Evolutionary conservation across 495 filamentous ascomycete species (phyloP).

Genomic region (Penicillium pulvis): DNA sequence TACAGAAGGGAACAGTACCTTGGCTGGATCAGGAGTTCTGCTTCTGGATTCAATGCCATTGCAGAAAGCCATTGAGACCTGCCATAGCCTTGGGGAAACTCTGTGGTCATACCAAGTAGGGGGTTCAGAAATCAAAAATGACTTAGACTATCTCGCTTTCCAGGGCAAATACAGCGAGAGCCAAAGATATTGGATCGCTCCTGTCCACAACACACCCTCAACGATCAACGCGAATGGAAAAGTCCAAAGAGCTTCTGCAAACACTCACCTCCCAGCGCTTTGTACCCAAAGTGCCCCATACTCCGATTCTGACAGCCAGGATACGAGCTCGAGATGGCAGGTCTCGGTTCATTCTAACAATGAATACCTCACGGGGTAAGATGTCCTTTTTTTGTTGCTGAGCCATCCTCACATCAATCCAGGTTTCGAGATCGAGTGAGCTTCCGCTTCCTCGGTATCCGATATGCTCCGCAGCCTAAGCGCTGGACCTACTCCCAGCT

Average conservation of each 20-base stretch:
- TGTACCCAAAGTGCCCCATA: conserved; percentile 26
- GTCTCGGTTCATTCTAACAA: conserved; percentile 23
- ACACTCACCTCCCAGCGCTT: conserved; percentile 17
- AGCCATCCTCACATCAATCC: not conserved
- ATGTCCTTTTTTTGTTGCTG: too few species aligned
- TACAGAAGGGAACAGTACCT: conserved; percentile 21
- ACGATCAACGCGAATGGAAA: conserved; percentile 16
- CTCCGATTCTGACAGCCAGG: conserved; percentile 15
- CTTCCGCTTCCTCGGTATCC: conserved; percentile 28
- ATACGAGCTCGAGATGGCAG: conserved; percentile 22
- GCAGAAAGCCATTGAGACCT: conserved; percentile 19
- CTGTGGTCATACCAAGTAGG: conserved; percentile 13
- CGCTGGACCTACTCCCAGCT: conserved; percentile 26
- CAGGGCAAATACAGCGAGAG: conserved; percentile 11
- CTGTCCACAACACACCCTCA: conserved; percentile 11
- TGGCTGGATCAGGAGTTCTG: conserved; percentile 20
- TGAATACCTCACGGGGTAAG: conserved; percentile 25
- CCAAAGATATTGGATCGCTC: conserved; percentile 22
- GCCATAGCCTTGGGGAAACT: conserved; percentile 19
- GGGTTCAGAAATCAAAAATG: conserved; percentile 4
- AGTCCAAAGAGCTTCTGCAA: conserved; percentile 11
- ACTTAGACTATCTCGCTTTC: conserved; percentile 20
- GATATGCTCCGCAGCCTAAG: conserved; percentile 23
- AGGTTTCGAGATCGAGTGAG: conserved; percentile 30
- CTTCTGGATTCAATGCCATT: conserved; percentile 22